These are phyloP conservation scores for Malus hybrid DNA, from an alignment of 331 rosid genomes.

Conservation along the genomic window DNA sequence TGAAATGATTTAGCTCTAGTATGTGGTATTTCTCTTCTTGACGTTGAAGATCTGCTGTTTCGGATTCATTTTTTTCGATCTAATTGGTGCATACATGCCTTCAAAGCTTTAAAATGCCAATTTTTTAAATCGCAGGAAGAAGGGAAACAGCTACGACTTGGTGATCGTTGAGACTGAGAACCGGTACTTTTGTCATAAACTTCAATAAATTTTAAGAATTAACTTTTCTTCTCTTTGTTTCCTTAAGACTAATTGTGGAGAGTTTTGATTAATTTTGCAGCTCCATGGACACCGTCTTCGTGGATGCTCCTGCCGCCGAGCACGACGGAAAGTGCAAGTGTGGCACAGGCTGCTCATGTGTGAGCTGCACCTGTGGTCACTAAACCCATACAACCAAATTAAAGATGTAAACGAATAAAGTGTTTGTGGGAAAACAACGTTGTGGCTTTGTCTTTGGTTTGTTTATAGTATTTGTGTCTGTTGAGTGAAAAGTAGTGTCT, in stretches of 20 bases:
- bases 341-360: conserved; percentile 27
- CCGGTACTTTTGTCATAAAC: conserved; percentile 26
- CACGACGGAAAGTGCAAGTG: conserved; percentile 44
- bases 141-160: conserved; percentile 53
- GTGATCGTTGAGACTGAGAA: conserved; percentile 49
- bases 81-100: neutral
- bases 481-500: neutral
- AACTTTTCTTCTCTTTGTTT: neutral
- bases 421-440: neutral
- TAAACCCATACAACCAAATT: neutral
- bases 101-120: neutral
- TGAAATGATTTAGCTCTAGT: too few species aligned
- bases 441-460: neutral
- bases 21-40: neutral
- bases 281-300: conserved; percentile 18
- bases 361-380: conserved; percentile 30
- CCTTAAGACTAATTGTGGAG: neutral
- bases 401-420: neutral
- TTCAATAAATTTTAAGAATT: neutral
- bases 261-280: conserved; percentile 19
- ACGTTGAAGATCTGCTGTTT: too few species aligned
- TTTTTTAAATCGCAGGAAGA: conserved; percentile 46
- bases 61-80: neutral
- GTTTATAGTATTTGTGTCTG: neutral
- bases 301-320: conserved; percentile 43